Evolutionary conservation across 2,329 filamentous ascomycete species (phyloP), one percentile per base, ranked within the genome.

Genomic region (Saccharata proteae): DNA sequence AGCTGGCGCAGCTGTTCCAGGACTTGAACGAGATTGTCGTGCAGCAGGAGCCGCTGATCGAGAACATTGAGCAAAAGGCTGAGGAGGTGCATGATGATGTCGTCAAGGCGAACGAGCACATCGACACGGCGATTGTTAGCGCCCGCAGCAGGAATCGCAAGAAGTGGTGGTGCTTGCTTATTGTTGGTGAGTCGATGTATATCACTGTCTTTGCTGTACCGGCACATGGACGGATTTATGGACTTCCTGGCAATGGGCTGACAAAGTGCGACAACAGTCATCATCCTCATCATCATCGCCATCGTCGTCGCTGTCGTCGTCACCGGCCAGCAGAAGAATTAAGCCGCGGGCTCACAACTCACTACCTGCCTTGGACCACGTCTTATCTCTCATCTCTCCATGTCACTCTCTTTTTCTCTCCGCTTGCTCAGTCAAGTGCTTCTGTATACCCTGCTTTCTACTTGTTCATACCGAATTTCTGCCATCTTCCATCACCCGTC

Each of bases 91-190:
- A 81, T 29, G 75, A 80, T 36, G 82, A 96, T 55, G 71, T 94
- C 28, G 74, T 79, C 48, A 80, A 90, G 54, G 88, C 79, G 41
- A 94, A 90, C 50, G 70, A 74, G 40, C 75, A 94, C 56, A 80
- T 96, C 37, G 75, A 69, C 22, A 71, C 71, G n/a, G 86, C 86
- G 9, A 80, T 93, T 40, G 67, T 70, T 38, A 93, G 82, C 44
- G 88, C 88, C 6, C 69, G 79, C 32, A 43, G 42, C 39, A 47
- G 51, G 33, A 53, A 72, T 74, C 45, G 82, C 80, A 93, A 92
- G 84, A 94, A 94, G 80, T 94, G 85, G 86, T 86, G 81, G 54
- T 93, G 85, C 66, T 61, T 93, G 44, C 76, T 78, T 47, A 83
- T 94, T 48, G 62, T 67, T 21, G 17, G 34, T 36, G 33, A 33